phyloP scores from a whole-genome alignment of 2,329 filamentous ascomycete genomes.

The Helicocarpus griseus region DNA sequence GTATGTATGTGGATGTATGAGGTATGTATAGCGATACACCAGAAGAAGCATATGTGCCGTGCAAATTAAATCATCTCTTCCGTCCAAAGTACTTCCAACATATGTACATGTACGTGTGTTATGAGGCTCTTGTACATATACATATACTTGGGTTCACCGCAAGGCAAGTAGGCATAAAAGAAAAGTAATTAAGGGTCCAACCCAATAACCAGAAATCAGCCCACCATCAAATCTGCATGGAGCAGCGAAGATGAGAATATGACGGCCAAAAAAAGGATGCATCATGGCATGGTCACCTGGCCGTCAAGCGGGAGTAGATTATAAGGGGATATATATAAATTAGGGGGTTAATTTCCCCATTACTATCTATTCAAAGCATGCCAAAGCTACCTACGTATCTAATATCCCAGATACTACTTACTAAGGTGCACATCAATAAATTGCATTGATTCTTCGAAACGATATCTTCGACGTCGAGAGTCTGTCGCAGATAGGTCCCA shows the following conservation, averaged over 20 bases:
- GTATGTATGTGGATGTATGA: no score
- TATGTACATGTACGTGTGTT: background rate
- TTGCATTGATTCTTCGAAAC: no score
- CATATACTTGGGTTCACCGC: background rate
- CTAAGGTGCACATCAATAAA: no score
- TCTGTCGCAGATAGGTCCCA: background rate
- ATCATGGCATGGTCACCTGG: background rate
- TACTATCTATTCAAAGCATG: background rate
- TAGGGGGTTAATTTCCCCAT: background rate
- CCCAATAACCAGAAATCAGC: constrained; percentile 2
- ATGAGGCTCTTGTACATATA: no score
- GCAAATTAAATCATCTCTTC: no score
- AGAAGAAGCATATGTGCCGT: no score
- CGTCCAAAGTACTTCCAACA: no score
- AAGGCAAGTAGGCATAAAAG: background rate
- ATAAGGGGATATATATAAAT: background rate
- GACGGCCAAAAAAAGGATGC: background rate
- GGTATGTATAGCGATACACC: no score
- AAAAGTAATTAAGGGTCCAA: background rate
- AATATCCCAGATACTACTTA: no score
- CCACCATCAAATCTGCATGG: background rate
- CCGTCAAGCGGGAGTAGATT: background rate
- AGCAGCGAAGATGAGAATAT: background rate
- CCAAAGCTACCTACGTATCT: no score
- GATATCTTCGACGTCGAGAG: background rate